Conservation (phyloP, 805 yeast genomes). For the Kluyveromyces wickerhamii region DNA sequence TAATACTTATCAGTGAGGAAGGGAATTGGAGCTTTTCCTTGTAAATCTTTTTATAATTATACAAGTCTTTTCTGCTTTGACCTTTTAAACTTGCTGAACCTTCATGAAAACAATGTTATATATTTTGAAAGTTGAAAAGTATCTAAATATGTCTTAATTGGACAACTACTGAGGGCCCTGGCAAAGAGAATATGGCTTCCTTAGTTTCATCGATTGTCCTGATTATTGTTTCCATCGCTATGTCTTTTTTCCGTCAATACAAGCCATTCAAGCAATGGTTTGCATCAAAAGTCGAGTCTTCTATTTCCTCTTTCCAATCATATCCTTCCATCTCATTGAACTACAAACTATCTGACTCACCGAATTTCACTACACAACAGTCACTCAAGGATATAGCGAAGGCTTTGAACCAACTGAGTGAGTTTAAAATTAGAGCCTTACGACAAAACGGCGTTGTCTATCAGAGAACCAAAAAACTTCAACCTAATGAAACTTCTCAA, state of each 20-base stretch:
- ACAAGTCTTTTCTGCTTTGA: too few relatives aligned
- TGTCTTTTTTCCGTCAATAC: slow-evolving; percentile 18
- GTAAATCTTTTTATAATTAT: too few relatives aligned
- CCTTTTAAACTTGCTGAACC: too few relatives aligned
- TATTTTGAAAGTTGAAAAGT: too few relatives aligned
- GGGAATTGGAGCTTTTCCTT: too few relatives aligned
- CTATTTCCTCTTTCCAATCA: slow-evolving; percentile 9
- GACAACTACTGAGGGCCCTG: too few relatives aligned
- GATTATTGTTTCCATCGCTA: slow-evolving; percentile 13
- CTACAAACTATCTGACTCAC: slow-evolving; percentile 9
- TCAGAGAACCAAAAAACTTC: slow-evolving; percentile 14
- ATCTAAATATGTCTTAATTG: too few relatives aligned
- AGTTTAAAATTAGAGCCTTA: slow-evolving; percentile 14
- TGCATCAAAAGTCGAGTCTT: slow-evolving; percentile 12
- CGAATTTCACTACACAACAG: slow-evolving; percentile 5
- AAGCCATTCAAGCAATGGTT: slow-evolving; percentile 17
- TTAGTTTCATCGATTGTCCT: slow-evolving; percentile 7
- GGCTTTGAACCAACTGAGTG: slow-evolving; percentile 13
- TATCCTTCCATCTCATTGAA: slow-evolving; percentile 11
- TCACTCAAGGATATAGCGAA: slow-evolving; percentile 11
- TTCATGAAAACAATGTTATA: too few relatives aligned
- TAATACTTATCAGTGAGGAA: too few relatives aligned
- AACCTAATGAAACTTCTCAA: slow-evolving; percentile 9
- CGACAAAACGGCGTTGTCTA: slow-evolving; percentile 15
- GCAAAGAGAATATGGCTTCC: too few relatives aligned